These are phyloP conservation scores for Artemisia argyi DNA, from an alignment of 129 eudicot species.

Conservation along the genomic window DNA sequence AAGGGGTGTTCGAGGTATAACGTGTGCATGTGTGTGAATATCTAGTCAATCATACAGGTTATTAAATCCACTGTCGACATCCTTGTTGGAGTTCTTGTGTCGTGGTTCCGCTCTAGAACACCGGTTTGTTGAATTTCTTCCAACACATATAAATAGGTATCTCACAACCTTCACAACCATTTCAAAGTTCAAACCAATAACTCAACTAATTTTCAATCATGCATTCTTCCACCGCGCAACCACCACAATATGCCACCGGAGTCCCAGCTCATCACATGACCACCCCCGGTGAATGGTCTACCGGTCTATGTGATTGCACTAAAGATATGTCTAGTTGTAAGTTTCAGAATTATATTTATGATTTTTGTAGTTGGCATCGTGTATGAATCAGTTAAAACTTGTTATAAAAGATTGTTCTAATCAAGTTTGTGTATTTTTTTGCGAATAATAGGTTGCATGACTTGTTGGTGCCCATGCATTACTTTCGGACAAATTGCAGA, in stretches of 20 bases:
- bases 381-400: neutral
- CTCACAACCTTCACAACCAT: neutral
- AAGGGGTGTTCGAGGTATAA: no score
- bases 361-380: no score
- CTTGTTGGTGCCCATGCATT: slow-evolving; percentile 55
- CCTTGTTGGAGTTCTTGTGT: no score
- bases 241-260: slow-evolving; percentile 17
- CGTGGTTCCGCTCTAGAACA: no score
- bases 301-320: slow-evolving; percentile 51
- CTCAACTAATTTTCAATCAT: slow-evolving; percentile 3
- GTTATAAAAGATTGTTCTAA: neutral
- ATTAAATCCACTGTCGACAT: no score
- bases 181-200: neutral
- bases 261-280: slow-evolving; percentile 16
- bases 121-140: no score
- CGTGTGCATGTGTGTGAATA: no score
- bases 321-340: slow-evolving; percentile 49
- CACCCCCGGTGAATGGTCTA: slow-evolving; percentile 35
- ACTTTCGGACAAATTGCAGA: slow-evolving; percentile 53
- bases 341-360: neutral
- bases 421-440: slow-evolving; percentile 1
- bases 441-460: slow-evolving; percentile 42
- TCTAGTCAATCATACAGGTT: no score
- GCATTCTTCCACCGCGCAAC: slow-evolving; percentile 1
- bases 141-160: neutral